Base-by-base conservation (phyloP, 108 stramenopile genomes). In the Discostella pseudostelligera region DNA sequence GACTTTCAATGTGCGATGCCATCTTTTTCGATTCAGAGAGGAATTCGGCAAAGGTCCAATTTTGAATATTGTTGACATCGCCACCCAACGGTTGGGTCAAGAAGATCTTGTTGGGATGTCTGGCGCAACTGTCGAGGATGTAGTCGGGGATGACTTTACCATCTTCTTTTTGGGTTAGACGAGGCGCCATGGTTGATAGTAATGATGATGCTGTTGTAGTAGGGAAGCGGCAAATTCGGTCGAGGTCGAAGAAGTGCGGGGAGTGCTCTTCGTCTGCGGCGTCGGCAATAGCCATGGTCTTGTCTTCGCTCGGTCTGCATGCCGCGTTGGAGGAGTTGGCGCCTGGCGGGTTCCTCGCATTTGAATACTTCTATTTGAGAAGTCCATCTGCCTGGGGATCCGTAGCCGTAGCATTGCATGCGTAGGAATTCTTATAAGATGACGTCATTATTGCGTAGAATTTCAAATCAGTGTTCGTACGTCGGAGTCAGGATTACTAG, bases 61-160 rank as follows among this genome's bases (percentile, higher is more conserved):
- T 68, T 45, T 80, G 65, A 50, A 89, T 59, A n/a, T n/a, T n/a
- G n/a, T n/a, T n/a, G 47, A 65, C 74, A 48, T 76, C 84, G 50
- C 68, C 75, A 43, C 84, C 84, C 82, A 85, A 82, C 43, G 88
- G 88, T 58, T 89, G 88, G 19, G 83, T 86, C 65, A 89, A 63
- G 50, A 83, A 88, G 39, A 43, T 48, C 32, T 71, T 72, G 72
- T 79, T 57, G 29, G 81, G 81, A 39, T 65, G 43, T 65, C 84
- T 85, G 44, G 83, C 79, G 46, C 74, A 78, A 54, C 82, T 72
- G 56, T 74, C 87, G 43, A 80, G 47, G 71, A 88, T 83, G 76
- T 80, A 82, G 58, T 85, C 84, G 28, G 83, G 59, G 59, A 88
- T 62, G 28, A 81, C 81, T 50, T 88, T 82, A 45, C 68, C 71